Evolutionary conservation across 2,329 filamentous ascomycete genomes (phyloP).

Genomic region (Neonectria coccinea): DNA sequence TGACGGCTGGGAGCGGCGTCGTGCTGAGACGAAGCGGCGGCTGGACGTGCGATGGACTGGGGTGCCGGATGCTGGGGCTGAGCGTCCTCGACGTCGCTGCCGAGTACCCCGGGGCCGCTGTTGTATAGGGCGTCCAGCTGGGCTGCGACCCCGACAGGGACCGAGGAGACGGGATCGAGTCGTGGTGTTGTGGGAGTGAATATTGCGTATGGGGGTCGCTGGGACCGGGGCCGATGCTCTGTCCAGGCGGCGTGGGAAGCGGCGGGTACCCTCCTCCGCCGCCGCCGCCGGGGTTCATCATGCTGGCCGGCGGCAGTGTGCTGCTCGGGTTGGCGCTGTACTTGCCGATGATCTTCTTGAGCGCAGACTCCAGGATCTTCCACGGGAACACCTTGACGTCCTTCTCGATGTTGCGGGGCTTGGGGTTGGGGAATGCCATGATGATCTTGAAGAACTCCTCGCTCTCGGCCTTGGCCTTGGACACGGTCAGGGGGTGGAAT

Average conservation of each 20-base stretch:
- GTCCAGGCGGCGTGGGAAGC: conserved; percentile 61
- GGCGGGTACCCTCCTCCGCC: conserved; percentile 53
- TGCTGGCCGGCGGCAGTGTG: conserved; percentile 52
- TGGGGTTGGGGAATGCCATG: conserved; percentile 95
- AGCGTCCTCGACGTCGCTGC: conserved; percentile 56
- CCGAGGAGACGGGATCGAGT: conserved; percentile 64
- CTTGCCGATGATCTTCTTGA: conserved; percentile 99
- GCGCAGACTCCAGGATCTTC: conserved; percentile 86
- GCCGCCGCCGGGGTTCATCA: conserved; percentile 53
- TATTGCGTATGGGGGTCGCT: conserved; percentile 53
- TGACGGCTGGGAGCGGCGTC: conserved; percentile 54
- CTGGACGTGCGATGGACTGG: conserved; percentile 51
- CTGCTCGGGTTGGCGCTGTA: conserved; percentile 71
- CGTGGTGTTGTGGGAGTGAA: conserved; percentile 59
- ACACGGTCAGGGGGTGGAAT: conserved; percentile 91
- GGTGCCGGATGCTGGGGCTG: conserved; percentile 51
- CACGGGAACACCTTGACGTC: conserved; percentile 99
- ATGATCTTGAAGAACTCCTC: conserved; percentile 99
- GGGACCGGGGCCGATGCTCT: conserved; percentile 48
- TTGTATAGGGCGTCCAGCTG: conserved; percentile 62
- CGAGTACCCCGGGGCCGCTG: conserved; percentile 49
- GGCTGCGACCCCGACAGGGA: conserved; percentile 62
- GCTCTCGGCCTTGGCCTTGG: conserved; percentile 90
- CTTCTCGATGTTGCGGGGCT: conserved; percentile 98
- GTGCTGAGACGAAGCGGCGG: conserved; percentile 54